A percentile compares a stretch with the other conserved stretches of the same genome.
These are phyloP conservation scores for Trichaptum fuscoviolaceum DNA, from an alignment of 768 basidiomycete genomes.

Conservation along the genomic window DNA sequence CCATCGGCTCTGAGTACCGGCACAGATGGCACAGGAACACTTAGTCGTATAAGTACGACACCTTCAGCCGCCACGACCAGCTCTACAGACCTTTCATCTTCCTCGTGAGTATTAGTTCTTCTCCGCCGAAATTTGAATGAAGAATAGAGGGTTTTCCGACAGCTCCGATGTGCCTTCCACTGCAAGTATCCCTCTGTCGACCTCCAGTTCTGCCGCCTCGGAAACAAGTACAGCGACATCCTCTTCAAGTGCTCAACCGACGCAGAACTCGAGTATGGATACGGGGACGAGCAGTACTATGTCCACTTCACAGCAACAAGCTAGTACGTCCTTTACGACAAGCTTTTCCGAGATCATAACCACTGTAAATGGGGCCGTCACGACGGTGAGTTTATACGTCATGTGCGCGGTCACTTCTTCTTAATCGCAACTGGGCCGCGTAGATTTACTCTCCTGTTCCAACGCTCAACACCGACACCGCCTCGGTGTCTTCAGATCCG, in stretches of 20 bases:
- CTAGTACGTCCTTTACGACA: neutral
- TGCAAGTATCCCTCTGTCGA: constrained; percentile 3
- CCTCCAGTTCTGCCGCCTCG: neutral
- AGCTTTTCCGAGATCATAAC: constrained; percentile 5
- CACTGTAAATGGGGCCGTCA: neutral
- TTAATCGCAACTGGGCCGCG: neutral
- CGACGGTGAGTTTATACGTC: neutral
- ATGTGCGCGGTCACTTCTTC: neutral
- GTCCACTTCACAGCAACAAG: neutral
- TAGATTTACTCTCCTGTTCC: constrained; percentile 3
- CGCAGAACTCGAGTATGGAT: neutral
- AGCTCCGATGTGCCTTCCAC: neutral
- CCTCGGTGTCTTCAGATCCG: neutral
- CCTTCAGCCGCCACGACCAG: neutral
- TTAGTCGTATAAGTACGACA: neutral
- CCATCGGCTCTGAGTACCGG: neutral
- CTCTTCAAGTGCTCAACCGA: neutral
- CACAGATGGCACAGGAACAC: too few relatives aligned
- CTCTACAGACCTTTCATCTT: neutral
- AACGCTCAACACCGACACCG: neutral
- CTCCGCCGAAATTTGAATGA: neutral
- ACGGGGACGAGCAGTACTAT: neutral
- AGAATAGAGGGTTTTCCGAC: neutral
- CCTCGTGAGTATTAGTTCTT: neutral
- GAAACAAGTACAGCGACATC: neutral